Conservation (phyloP, 2,329 filamentous ascomycete species). For the Graphilbum sp. region DNA sequence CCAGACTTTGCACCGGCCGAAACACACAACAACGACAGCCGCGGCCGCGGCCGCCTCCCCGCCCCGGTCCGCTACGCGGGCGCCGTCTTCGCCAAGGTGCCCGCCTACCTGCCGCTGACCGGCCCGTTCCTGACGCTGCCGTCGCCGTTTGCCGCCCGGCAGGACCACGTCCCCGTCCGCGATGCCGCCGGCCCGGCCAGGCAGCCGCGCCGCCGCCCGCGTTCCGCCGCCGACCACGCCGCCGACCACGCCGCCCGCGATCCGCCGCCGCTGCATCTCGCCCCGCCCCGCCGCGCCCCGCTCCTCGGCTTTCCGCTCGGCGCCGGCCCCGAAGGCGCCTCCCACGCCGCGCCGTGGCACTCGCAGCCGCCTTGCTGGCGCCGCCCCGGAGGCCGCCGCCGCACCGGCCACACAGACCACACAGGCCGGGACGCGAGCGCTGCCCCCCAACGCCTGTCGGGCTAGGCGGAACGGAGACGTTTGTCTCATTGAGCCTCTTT, state of each 20-base stretch:
- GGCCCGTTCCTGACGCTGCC: constrained; percentile 3
- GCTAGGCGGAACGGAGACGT: too few species aligned
- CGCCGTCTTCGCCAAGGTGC: constrained; percentile 7
- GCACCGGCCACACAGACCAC: too few species aligned
- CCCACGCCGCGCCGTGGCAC: constrained; percentile 5
- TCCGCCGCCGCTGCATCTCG: too few species aligned
- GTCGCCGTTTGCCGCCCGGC: not conserved
- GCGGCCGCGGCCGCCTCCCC: not conserved
- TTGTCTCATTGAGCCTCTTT: too few species aligned
- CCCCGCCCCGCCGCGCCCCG: constrained; percentile 1
- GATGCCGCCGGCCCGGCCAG: not conserved
- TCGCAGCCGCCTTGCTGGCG: constrained; percentile 2
- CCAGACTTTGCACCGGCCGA: too few species aligned
- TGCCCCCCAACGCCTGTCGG: too few species aligned
- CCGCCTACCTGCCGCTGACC: constrained; percentile 4
- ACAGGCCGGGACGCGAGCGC: too few species aligned
- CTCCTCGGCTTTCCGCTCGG: constrained; percentile 23
- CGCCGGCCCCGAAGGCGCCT: constrained; percentile 20
- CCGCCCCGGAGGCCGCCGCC: too few species aligned
- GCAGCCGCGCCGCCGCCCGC: not conserved
- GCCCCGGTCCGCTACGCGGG: constrained; percentile 1
- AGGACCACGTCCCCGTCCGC: not conserved
- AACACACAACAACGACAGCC: too few species aligned
- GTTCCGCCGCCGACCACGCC: not conserved
- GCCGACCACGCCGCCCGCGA: not conserved